Evolutionary conservation across 331 rosid species (phyloP).

Genomic region (Quercus lobata): DNA sequence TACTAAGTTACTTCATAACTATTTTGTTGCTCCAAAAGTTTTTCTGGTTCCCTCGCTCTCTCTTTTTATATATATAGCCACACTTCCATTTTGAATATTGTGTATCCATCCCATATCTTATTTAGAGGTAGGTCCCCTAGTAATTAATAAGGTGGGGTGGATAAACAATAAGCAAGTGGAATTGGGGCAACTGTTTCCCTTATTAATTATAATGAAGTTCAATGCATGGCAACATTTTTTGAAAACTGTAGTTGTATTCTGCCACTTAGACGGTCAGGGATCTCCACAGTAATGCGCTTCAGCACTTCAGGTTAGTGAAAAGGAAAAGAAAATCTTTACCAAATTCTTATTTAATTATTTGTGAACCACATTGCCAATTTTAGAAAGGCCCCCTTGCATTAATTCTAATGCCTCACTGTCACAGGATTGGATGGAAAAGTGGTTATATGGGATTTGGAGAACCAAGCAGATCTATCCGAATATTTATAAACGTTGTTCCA

Average conservation of each 20-base stretch:
- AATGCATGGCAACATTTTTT: slow-evolving; percentile 21
- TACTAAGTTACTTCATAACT: slow-evolving; percentile 25
- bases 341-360: background rate
- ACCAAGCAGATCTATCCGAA: slow-evolving; percentile 58
- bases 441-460: slow-evolving; percentile 83
- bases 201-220: background rate
- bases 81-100: slow-evolving; percentile 6
- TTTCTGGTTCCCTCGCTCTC: background rate
- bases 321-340: background rate
- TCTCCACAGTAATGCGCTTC: slow-evolving; percentile 51
- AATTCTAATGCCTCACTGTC: background rate
- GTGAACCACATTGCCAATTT: background rate
- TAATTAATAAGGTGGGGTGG: background rate
- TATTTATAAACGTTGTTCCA: slow-evolving; percentile 25
- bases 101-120: slow-evolving; percentile 10
- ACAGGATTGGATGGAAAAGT: slow-evolving; percentile 93
- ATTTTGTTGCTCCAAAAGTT: slow-evolving; percentile 1
- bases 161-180: slow-evolving; percentile 11
- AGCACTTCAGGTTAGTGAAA: slow-evolving; percentile 86
- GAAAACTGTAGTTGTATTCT: slow-evolving; percentile 58
- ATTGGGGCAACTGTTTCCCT: background rate
- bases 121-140: background rate
- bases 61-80: background rate
- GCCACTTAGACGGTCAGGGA: slow-evolving; percentile 50
- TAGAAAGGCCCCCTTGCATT: background rate